These are phyloP conservation scores for Cicer pinnatifidum DNA, from an alignment of 306 rosid species.

Conservation along the genomic window DNA sequence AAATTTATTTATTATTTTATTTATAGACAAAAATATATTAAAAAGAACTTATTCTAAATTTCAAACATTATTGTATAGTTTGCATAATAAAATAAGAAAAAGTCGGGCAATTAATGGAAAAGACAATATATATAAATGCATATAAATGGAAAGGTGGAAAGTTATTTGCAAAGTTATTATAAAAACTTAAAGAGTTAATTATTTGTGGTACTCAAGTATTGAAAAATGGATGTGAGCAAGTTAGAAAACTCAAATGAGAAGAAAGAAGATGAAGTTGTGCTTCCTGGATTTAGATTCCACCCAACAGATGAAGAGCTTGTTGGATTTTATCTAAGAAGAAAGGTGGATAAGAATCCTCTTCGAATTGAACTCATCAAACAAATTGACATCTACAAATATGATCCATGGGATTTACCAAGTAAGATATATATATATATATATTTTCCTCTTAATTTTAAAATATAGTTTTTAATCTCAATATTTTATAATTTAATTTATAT, in stretches of 20 bases:
- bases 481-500: not conserved
- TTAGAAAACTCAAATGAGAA: constrained; percentile 16
- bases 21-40: no score
- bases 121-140: not conserved
- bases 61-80: not conserved
- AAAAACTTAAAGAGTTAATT: constrained; percentile 41
- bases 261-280: constrained; percentile 55
- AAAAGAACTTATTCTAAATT: no score
- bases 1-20: no score
- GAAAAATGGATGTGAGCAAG: constrained; percentile 53
- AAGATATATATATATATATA: constrained; percentile 33
- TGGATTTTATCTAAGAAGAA: constrained; percentile 74
- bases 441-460: constrained; percentile 1
- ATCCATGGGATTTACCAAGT: constrained; percentile 99
- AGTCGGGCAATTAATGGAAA: not conserved
- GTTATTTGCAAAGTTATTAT: not conserved
- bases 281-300: constrained; percentile 92
- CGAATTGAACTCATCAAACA: constrained; percentile 82
- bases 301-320: constrained; percentile 97
- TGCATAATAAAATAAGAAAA: constrained; percentile 19
- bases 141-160: constrained; percentile 2
- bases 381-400: constrained; percentile 85
- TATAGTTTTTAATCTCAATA: constrained; percentile 22
- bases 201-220: constrained; percentile 5
- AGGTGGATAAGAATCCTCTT: constrained; percentile 72